Conservation (phyloP, 108 stramenopile genomes). For the Fistulifera solaris region DNA sequence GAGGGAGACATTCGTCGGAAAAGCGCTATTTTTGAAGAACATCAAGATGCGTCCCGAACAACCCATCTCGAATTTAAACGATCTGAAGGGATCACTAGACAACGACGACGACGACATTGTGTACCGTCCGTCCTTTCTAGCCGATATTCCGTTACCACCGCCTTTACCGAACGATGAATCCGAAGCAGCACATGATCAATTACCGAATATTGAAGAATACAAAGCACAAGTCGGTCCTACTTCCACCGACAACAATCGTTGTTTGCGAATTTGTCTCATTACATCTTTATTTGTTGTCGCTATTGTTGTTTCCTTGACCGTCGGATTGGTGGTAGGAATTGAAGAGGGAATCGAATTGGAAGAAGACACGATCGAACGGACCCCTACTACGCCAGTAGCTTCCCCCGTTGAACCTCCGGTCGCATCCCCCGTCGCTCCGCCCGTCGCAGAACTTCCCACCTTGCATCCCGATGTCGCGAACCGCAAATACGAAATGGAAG, state of each 20-base stretch:
- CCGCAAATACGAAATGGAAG: not conserved
- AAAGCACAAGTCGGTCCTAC: slow-evolving; percentile 8
- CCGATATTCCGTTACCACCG: too few relatives aligned
- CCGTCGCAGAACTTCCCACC: too few relatives aligned
- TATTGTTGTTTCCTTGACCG: slow-evolving; percentile 4
- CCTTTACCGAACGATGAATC: too few relatives aligned
- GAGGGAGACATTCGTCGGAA: too few relatives aligned
- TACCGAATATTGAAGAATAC: slow-evolving; percentile 26
- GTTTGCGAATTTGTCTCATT: not conserved
- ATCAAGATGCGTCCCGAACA: too few relatives aligned
- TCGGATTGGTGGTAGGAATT: slow-evolving; percentile 1
- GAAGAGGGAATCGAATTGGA: too few relatives aligned
- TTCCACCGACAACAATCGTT: not conserved
- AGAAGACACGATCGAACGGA: slow-evolving; percentile 1
- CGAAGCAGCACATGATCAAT: slow-evolving; percentile 11
- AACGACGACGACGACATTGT: too few relatives aligned
- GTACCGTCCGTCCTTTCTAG: too few relatives aligned
- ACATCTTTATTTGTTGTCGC: slow-evolving; percentile 1
- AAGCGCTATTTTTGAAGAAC: too few relatives aligned
- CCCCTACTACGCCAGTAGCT: not conserved
- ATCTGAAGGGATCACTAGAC: too few relatives aligned
- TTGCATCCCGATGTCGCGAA: not conserved
- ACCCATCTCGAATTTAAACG: too few relatives aligned
- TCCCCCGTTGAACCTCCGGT: not conserved
- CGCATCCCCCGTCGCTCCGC: too few relatives aligned